Evolutionary conservation across 2,329 filamentous ascomycete genomes (phyloP).

Genomic region (Scleromitrula shiraiana): DNA sequence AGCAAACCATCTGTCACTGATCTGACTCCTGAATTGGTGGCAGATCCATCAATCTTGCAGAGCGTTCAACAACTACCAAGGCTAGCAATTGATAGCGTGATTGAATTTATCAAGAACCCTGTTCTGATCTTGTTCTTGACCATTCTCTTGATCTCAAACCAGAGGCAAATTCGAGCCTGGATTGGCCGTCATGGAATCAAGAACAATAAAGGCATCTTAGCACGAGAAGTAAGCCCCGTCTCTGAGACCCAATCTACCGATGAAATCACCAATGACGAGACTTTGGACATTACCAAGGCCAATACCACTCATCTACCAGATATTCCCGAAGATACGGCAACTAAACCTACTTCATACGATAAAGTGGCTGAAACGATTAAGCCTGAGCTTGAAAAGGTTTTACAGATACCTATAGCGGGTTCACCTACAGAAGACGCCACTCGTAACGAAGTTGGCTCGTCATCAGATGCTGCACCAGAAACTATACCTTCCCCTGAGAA

Average conservation of each 20-base stretch:
- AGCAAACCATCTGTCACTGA: conserved; percentile 24
- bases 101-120: conserved; percentile 50
- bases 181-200: conserved; percentile 24
- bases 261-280: conserved; percentile 8
- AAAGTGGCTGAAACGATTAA: neutral
- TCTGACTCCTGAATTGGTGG: conserved; percentile 28
- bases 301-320: neutral
- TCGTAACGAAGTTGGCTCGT: neutral
- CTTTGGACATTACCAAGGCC: neutral
- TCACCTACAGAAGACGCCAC: neutral
- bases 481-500: conserved; percentile 31
- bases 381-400: neutral
- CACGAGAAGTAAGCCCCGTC: conserved; percentile 18
- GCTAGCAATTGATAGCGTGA: conserved; percentile 40
- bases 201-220: neutral
- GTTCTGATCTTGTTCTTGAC: conserved; percentile 30
- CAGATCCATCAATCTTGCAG: conserved; percentile 37
- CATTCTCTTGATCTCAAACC: conserved; percentile 19
- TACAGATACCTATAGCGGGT: neutral
- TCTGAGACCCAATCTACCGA: neutral
- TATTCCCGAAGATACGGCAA: neutral
- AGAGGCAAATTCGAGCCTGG: conserved; percentile 24
- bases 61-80: conserved; percentile 44
- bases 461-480: neutral
- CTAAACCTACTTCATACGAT: neutral